Percentiles rank a stretch among this genome's conserved stretches.
Evolutionary conservation across 768 basidiomycete genomes (phyloP).

Genomic region (Cyathus striatus): DNA sequence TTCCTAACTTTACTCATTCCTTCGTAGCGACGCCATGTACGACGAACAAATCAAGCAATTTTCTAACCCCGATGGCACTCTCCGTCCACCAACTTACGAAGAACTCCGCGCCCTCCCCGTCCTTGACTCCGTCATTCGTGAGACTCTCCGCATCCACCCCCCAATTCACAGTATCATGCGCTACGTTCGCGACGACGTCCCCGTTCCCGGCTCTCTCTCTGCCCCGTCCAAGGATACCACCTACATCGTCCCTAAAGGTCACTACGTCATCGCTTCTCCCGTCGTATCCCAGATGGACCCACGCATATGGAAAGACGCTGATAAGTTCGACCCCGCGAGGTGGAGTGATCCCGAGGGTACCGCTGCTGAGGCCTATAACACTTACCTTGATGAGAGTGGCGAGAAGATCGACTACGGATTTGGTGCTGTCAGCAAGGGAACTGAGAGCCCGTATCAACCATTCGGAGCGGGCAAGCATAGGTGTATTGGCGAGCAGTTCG

Average conservation of each 20-base stretch:
- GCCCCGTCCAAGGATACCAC: constrained; percentile 68
- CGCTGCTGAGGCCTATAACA: constrained; percentile 74
- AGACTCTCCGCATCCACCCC: constrained; percentile 89
- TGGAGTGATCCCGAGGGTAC: constrained; percentile 87
- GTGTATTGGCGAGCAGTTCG: constrained; percentile 94
- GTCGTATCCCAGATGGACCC: constrained; percentile 87
- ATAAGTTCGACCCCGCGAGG: constrained; percentile 71
- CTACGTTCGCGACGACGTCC: constrained; percentile 80
- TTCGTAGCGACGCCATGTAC: constrained; percentile 70
- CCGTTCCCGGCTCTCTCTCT: constrained; percentile 75
- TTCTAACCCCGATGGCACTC: constrained; percentile 70
- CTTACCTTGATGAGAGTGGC: constrained; percentile 68
- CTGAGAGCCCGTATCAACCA: constrained; percentile 93
- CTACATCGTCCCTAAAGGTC: constrained; percentile 86
- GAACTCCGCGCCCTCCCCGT: constrained; percentile 79
- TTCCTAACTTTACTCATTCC: background rate
- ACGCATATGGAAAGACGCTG: constrained; percentile 68
- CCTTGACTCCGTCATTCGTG: constrained; percentile 86
- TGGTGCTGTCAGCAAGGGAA: constrained; percentile 93
- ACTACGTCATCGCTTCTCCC: constrained; percentile 87
- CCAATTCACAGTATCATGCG: constrained; percentile 97
- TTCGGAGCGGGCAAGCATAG: constrained; percentile 96
- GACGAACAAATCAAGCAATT: constrained; percentile 86
- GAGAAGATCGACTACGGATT: constrained; percentile 97
- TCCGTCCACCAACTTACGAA: constrained; percentile 81